Evolutionary conservation across 768 basidiomycete species (phyloP).

Genomic region (Pholiota molesta): DNA sequence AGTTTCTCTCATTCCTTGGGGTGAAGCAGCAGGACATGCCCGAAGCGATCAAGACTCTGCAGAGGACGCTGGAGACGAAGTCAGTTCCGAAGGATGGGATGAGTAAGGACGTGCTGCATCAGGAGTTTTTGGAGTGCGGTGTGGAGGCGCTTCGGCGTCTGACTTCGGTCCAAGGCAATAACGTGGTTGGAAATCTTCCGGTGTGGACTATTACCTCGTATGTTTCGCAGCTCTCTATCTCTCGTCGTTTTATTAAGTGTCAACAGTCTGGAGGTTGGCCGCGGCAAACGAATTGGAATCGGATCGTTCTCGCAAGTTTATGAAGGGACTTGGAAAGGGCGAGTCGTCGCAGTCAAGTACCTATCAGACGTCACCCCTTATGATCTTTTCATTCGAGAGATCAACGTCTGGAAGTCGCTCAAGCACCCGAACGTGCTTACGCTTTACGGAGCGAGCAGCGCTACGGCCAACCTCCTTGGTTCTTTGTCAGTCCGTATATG

Average conservation of each 20-base stretch:
- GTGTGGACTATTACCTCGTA: constrained; percentile 75
- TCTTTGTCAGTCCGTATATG: constrained; percentile 75
- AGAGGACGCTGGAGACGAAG: constrained; percentile 57
- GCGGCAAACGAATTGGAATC: constrained; percentile 62
- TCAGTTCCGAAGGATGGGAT: constrained; percentile 8
- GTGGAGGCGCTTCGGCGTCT: constrained; percentile 69
- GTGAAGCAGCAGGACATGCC: constrained; percentile 67
- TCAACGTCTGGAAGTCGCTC: constrained; percentile 69
- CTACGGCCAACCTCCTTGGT: constrained; percentile 71
- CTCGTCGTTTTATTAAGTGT: not conserved
- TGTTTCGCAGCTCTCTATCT: not conserved
- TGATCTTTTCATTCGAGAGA: constrained; percentile 66
- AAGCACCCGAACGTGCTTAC: constrained; percentile 68
- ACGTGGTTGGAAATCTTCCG: constrained; percentile 45
- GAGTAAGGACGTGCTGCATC: constrained; percentile 52
- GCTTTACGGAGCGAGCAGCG: constrained; percentile 74
- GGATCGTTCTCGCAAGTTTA: constrained; percentile 79
- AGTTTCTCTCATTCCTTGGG: constrained; percentile 60
- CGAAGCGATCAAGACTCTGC: constrained; percentile 76
- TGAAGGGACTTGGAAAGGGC: constrained; percentile 66
- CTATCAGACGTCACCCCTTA: constrained; percentile 61
- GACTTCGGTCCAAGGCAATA: constrained; percentile 35
- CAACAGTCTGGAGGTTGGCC: constrained; percentile 54
- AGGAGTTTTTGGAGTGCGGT: constrained; percentile 67
- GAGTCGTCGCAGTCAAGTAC: constrained; percentile 69